Percentiles rank a stretch among this genome's conserved stretches.
These are phyloP conservation scores for Ganoderma meredithae DNA, from an alignment of 1,284 basidiomycete species.

Conservation along the genomic window DNA sequence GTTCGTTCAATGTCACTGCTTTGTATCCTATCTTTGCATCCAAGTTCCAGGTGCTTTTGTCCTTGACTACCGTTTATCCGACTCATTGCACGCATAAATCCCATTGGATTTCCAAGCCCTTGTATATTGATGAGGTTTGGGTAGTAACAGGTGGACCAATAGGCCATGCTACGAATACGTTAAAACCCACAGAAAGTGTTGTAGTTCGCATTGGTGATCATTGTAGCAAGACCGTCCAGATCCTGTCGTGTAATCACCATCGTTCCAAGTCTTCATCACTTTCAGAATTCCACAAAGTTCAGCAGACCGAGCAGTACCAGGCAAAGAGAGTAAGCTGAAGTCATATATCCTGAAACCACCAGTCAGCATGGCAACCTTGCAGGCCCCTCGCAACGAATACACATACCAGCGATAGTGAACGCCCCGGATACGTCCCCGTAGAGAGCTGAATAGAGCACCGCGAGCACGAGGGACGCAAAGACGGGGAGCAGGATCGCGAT, in stretches of 20 bases:
- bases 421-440: conserved; percentile 27
- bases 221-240: not conserved
- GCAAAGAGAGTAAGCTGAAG: not conserved
- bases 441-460: conserved; percentile 26
- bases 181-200: not conserved
- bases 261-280: not conserved
- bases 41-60: not conserved
- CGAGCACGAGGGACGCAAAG: conserved; percentile 23
- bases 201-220: not conserved
- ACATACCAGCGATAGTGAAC: conserved; percentile 35
- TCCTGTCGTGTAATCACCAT: not conserved
- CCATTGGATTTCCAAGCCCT: not conserved
- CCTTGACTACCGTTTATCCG: not conserved
- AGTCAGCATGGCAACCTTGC: not conserved
- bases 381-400: not conserved
- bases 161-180: no score
- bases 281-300: conserved; percentile 1
- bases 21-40: not conserved
- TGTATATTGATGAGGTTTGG: no score
- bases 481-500: conserved; percentile 30
- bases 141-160: no score
- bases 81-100: not conserved
- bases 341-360: not conserved
- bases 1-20: not conserved
- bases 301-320: not conserved